phyloP scores from a whole-genome alignment of 176 grass and related monocot genomes.

The Puya raimondii region DNA sequence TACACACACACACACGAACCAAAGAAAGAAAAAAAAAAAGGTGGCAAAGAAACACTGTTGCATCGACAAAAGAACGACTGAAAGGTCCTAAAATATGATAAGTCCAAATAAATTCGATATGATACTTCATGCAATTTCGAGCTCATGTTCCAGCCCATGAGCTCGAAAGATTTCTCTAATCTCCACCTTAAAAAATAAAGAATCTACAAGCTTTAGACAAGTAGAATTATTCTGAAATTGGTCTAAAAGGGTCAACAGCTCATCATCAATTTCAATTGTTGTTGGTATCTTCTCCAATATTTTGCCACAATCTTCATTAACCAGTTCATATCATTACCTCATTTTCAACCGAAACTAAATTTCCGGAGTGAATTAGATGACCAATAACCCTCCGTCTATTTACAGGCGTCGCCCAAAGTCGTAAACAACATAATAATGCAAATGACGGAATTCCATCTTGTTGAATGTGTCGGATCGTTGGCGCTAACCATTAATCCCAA shows the following conservation, averaged over 20 bases:
- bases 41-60: neutral
- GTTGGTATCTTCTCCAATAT: slow-evolving; percentile 42
- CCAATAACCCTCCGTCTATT: slow-evolving; percentile 35
- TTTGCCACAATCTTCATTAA: slow-evolving; percentile 44
- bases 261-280: slow-evolving; percentile 42
- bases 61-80: neutral
- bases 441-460: slow-evolving; percentile 69
- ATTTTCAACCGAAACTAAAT: slow-evolving; percentile 63
- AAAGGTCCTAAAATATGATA: neutral
- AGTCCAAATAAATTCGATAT: too few species aligned
- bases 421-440: slow-evolving; percentile 56
- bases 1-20: neutral
- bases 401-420: slow-evolving; percentile 45
- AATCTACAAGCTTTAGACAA: slow-evolving; percentile 21
- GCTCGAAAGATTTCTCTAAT: slow-evolving; percentile 34
- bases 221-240: slow-evolving; percentile 30
- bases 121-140: neutral
- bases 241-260: slow-evolving; percentile 30
- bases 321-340: slow-evolving; percentile 68
- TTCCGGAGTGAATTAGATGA: slow-evolving; percentile 49
- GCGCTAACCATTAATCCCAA: too few species aligned
- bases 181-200: slow-evolving; percentile 23
- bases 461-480: too few species aligned
- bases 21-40: neutral
- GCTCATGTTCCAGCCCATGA: slow-evolving; percentile 35